Evolutionary conservation across 2,329 filamentous ascomycete species (phyloP).

Genomic region (Lojkania enalia): DNA sequence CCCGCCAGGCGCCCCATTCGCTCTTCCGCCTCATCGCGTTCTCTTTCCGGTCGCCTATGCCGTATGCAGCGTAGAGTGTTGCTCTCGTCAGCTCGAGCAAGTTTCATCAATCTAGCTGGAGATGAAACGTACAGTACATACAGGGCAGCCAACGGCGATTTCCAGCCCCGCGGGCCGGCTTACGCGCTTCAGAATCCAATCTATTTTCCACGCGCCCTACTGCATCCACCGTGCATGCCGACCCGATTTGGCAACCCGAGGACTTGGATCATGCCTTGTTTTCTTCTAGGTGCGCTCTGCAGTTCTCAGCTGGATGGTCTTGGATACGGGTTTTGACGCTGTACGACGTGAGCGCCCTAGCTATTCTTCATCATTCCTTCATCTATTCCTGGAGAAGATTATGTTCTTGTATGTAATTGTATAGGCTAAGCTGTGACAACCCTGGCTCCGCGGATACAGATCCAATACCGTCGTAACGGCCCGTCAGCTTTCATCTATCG

Average conservation of each 20-base stretch:
- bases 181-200: conserved; percentile 10
- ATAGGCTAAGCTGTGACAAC: conserved; percentile 11
- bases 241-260: conserved; percentile 9
- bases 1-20: conserved; percentile 5
- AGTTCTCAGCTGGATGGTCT: background rate
- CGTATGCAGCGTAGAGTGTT: conserved; percentile 20
- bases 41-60: conserved; percentile 20
- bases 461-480: conserved; percentile 1
- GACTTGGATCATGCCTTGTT: conserved; percentile 7
- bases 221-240: conserved; percentile 6
- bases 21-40: conserved; percentile 17
- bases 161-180: conserved; percentile 17
- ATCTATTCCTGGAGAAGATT: too few species aligned
- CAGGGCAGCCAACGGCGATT: too few species aligned
- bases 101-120: conserved; percentile 8
- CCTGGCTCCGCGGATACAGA: conserved; percentile 1
- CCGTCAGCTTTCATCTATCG: conserved; percentile 13
- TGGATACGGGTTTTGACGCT: background rate
- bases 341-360: background rate
- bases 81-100: conserved; percentile 23
- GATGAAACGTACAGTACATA: conserved; percentile 13
- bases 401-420: conserved; percentile 7
- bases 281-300: background rate
- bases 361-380: too few species aligned
- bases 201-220: conserved; percentile 7